Evolutionary conservation across 768 basidiomycete genomes (phyloP).

Genomic region (Tulasnella sp.): DNA sequence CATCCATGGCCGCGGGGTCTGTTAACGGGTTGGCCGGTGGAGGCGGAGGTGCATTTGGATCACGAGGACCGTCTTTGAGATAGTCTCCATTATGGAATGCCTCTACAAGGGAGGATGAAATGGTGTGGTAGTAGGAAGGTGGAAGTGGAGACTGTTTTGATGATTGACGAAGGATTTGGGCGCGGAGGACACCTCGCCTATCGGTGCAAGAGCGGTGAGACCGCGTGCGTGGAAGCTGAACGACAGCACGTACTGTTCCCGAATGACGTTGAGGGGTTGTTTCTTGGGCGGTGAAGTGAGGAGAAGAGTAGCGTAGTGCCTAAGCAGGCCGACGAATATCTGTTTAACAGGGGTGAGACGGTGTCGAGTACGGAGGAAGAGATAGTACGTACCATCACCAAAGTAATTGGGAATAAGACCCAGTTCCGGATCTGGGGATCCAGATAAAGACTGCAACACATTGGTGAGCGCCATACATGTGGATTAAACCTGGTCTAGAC

Average conservation of each 20-base stretch:
- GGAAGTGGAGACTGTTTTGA: conserved; percentile 79
- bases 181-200: conserved; percentile 73
- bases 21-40: conserved; percentile 78
- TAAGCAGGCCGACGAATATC: conserved; percentile 88
- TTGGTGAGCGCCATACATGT: not conserved
- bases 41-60: conserved; percentile 50
- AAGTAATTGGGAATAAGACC: conserved; percentile 93
- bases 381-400: conserved; percentile 75
- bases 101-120: conserved; percentile 67
- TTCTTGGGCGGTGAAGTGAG: conserved; percentile 83
- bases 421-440: conserved; percentile 95
- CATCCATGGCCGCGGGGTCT: conserved; percentile 91
- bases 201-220: conserved; percentile 1
- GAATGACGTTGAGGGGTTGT: conserved; percentile 65
- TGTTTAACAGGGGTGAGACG: conserved; percentile 35
- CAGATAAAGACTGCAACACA: conserved; percentile 51
- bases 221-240: conserved; percentile 27
- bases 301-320: conserved; percentile 87
- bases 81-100: conserved; percentile 73
- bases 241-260: conserved; percentile 69
- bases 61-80: conserved; percentile 73
- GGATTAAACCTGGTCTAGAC: not conserved
- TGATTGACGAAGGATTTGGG: conserved; percentile 78
- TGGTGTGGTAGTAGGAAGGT: conserved; percentile 62
- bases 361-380: not conserved